Evolutionary conservation across 495 filamentous ascomycete genomes (phyloP).

Genomic region (Geoglossum glabrum): DNA sequence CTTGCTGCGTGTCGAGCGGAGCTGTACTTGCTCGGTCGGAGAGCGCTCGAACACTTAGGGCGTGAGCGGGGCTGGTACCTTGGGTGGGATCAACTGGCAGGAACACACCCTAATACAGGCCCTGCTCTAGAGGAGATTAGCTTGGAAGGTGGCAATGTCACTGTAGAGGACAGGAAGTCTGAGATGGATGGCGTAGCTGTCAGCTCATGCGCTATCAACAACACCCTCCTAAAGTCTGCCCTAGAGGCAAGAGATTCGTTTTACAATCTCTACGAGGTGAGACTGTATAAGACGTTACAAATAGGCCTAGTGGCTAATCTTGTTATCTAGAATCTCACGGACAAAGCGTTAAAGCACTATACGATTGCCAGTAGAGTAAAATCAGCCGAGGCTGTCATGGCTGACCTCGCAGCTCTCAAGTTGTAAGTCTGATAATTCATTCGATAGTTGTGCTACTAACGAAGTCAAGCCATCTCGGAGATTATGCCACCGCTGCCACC

Average conservation of each 20-base stretch:
- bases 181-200: neutral
- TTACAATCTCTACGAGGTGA: slow-evolving; percentile 31
- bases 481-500: slow-evolving; percentile 52
- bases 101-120: neutral
- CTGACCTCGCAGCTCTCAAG: slow-evolving; percentile 71
- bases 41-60: slow-evolving; percentile 54
- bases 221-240: slow-evolving; percentile 18
- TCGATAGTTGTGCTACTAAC: neutral
- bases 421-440: slow-evolving; percentile 28
- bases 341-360: slow-evolving; percentile 32
- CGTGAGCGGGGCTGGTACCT: slow-evolving; percentile 54
- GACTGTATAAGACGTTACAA: neutral
- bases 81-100: slow-evolving; percentile 43
- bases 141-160: neutral
- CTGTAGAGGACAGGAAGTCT: neutral
- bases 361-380: slow-evolving; percentile 54
- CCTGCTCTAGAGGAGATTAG: slow-evolving; percentile 11
- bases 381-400: slow-evolving; percentile 53
- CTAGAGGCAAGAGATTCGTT: slow-evolving; percentile 20
- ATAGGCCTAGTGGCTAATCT: neutral
- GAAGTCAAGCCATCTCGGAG: slow-evolving; percentile 30
- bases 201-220: slow-evolving; percentile 26
- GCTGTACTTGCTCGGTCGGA: slow-evolving; percentile 57
- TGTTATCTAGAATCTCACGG: slow-evolving; percentile 18
- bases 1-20: slow-evolving; percentile 68